These are phyloP conservation scores for Nakaseomyces bracarensis DNA, from an alignment of 1,139 yeast genomes.

Conservation along the genomic window DNA sequence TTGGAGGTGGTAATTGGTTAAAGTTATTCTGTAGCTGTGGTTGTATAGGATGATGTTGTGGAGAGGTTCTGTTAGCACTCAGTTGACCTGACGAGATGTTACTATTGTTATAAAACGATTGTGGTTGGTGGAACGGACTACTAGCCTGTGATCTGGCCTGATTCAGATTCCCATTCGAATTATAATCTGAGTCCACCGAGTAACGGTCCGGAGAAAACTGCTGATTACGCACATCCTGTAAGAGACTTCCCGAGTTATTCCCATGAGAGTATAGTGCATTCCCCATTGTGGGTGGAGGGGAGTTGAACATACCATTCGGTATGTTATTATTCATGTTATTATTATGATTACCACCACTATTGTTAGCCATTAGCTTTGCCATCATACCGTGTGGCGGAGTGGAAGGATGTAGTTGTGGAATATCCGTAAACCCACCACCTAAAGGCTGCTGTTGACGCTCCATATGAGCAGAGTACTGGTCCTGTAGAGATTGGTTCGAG, in stretches of 20 bases:
- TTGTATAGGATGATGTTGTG: slow-evolving; percentile 9
- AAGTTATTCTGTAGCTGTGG: slow-evolving; percentile 8
- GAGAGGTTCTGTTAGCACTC: slow-evolving; percentile 9
- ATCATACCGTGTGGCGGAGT: slow-evolving; percentile 19
- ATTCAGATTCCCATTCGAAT: slow-evolving; percentile 10
- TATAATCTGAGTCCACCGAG: slow-evolving; percentile 24
- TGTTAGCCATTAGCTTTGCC: background rate
- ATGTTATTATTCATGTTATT: slow-evolving; percentile 9
- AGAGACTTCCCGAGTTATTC: slow-evolving; percentile 25
- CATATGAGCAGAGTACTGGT: slow-evolving; percentile 18
- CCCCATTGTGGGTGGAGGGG: slow-evolving; percentile 23
- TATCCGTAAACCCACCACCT: slow-evolving; percentile 26
- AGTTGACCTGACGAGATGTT: slow-evolving; percentile 8
- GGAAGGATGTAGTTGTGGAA: slow-evolving; percentile 26
- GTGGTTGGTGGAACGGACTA: slow-evolving; percentile 25
- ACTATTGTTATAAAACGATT: slow-evolving; percentile 13
- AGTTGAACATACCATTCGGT: slow-evolving; percentile 13
- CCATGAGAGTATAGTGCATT: slow-evolving; percentile 23
- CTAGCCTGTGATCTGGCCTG: slow-evolving; percentile 12
- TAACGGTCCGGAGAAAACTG: slow-evolving; percentile 27
- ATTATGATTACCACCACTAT: slow-evolving; percentile 1
- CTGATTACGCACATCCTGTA: slow-evolving; percentile 13
- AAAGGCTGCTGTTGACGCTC: slow-evolving; percentile 10
- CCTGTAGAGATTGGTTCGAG: slow-evolving; percentile 35
- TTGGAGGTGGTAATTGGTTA: slow-evolving; percentile 1